Base-by-base conservation (phyloP, 2,329 filamentous ascomycete species). In the Rhytidhysteron rufulum region DNA sequence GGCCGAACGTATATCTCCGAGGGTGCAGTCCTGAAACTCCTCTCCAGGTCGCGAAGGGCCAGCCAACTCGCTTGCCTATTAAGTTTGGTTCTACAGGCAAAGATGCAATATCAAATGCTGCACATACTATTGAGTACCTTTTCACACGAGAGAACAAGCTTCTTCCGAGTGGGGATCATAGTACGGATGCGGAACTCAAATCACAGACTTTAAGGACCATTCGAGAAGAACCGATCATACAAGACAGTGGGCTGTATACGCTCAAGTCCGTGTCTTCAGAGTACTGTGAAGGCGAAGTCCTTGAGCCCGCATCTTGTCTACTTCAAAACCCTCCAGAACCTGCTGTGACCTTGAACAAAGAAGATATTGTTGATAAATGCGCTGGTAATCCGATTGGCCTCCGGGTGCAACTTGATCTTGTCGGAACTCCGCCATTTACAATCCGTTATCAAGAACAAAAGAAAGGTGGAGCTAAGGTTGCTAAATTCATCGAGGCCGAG, bases 291-390 rank as follows among this genome's bases (percentile, higher is more conserved):
- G 93, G 93, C 33, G 90, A 97, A 53, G 82, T 98, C 4, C 77
- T 91, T 49, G 93, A 98, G 62, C 93, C 93, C 20, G 87, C 91
- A 2, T 93, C 90, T n/a, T 97, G 91, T 63, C 74, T 95, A 43
- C 72, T 98, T 39, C 76, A 94, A 50, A 98, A 97, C 50, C 93
- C 93, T 4, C 83, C 93, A 0, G 84, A 95, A 66, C 93, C 93
- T 8, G 80, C 84, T 40, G 65, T 98, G 42, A 74, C 79, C 4
- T 72, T 98, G 36, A 78, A 77, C 22, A 76, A 82, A 5, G 86
- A 95, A 53, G 84, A 89, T 47, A 89, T 98, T 31, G 86, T 88
- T 38, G 93, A 98, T 65, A 95, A 94, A 61, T 98, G 93, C 62
- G 91, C 90, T 25, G 89, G 90, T 34, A 95, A 89, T 57, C 88